phyloP scores from a whole-genome alignment of 345 rosid genomes.

The Eucalyptus polyanthemos region DNA sequence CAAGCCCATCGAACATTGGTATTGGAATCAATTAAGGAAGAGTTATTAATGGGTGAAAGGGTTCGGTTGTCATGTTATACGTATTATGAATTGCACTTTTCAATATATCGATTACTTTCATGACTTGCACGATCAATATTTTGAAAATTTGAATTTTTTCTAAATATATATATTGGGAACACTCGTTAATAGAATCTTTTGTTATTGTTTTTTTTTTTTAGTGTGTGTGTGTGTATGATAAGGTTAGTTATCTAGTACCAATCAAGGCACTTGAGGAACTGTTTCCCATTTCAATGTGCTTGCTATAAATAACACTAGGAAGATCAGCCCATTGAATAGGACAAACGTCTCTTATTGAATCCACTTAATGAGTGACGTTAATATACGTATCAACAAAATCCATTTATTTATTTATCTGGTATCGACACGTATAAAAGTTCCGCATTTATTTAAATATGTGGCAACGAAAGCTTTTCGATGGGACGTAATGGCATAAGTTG shows the following conservation, averaged over 20 bases:
- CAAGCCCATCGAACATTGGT: background rate
- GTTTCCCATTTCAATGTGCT: background rate
- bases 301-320: background rate
- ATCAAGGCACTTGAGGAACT: background rate
- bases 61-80: background rate
- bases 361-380: background rate
- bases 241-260: background rate
- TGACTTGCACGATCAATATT: background rate
- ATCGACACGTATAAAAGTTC: background rate
- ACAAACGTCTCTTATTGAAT: no score
- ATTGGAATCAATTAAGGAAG: background rate
- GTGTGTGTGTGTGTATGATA: no score
- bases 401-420: background rate
- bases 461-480: background rate
- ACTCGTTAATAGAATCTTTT: background rate
- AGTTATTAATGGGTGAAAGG: background rate
- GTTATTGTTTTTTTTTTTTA: background rate
- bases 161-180: background rate
- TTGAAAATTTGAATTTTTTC: background rate
- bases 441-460: background rate
- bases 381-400: background rate
- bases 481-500: background rate
- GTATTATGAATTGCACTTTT: background rate
- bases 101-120: background rate
- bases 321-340: background rate